phyloP scores from a whole-genome alignment of 106 monocot species.

The Vanilla planifolia region DNA sequence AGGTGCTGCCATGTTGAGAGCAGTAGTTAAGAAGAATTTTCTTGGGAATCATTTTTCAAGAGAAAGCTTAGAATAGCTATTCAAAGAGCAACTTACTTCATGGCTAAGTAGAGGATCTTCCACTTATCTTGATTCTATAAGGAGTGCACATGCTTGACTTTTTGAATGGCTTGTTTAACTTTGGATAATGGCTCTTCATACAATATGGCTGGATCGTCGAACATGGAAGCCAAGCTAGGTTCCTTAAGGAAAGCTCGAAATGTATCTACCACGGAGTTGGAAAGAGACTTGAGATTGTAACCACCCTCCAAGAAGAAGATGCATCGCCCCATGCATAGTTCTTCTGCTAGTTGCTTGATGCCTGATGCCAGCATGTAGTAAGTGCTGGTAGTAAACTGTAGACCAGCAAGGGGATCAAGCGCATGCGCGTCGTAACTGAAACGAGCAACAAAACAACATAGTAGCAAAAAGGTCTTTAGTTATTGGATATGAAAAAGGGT shows the following conservation, averaged over 20 bases:
- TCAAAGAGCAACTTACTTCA: neutral
- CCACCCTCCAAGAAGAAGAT: slow-evolving; percentile 66
- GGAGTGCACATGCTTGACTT: slow-evolving; percentile 55
- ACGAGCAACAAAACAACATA: neutral
- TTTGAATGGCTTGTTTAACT: slow-evolving; percentile 61
- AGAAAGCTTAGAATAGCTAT: no score
- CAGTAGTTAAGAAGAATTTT: no score
- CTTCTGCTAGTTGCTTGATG: slow-evolving; percentile 40
- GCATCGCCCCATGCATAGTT: slow-evolving; percentile 25
- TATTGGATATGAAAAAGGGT: no score
- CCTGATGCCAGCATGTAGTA: slow-evolving; percentile 80
- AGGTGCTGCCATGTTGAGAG: no score
- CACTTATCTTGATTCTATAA: slow-evolving; percentile 19
- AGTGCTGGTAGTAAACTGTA: slow-evolving; percentile 87
- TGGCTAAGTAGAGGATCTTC: neutral
- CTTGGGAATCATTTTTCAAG: no score
- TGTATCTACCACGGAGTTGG: slow-evolving; percentile 72
- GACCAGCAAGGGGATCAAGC: slow-evolving; percentile 79
- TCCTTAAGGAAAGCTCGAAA: slow-evolving; percentile 82
- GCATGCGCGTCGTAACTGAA: slow-evolving; percentile 90
- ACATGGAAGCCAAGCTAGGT: slow-evolving; percentile 60
- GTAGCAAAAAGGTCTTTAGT: no score
- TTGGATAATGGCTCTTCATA: slow-evolving; percentile 29
- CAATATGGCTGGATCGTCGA: slow-evolving; percentile 47
- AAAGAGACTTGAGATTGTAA: slow-evolving; percentile 90